A percentile compares a stretch with the other conserved stretches of the same genome.
These are phyloP conservation scores for Metschnikowia gelsemii DNA, from an alignment of 805 yeast species.

Conservation along the genomic window DNA sequence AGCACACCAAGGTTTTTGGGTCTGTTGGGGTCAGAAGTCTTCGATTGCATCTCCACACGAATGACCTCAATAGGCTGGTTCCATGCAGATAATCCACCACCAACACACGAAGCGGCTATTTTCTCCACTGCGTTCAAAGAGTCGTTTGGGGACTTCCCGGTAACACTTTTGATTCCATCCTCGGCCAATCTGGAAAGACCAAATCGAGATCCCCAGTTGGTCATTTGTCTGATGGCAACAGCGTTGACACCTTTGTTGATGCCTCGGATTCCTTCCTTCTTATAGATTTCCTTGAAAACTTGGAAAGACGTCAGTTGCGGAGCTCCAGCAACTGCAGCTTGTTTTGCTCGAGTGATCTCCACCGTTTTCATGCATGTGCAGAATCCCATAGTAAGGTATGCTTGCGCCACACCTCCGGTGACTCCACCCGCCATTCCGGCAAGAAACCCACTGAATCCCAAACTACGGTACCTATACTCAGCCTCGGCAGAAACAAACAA, in stretches of 20 bases:
- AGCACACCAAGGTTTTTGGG: constrained; percentile 85
- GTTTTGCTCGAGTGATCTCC: constrained; percentile 90
- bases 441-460: constrained; percentile 66
- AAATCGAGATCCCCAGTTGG: constrained; percentile 98
- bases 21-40: constrained; percentile 90
- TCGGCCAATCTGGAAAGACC: constrained; percentile 92
- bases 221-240: constrained; percentile 97
- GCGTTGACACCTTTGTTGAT: constrained; percentile 98
- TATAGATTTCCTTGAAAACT: constrained; percentile 82
- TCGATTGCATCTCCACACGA: constrained; percentile 97
- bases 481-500: constrained; percentile 91
- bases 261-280: constrained; percentile 87
- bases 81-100: constrained; percentile 99
- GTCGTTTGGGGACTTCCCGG: constrained; percentile 57
- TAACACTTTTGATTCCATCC: constrained; percentile 65
- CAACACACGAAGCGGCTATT: constrained; percentile 79
- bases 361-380: constrained; percentile 99
- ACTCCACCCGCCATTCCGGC: constrained; percentile 96
- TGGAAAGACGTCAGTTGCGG: constrained; percentile 69
- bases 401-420: constrained; percentile 94
- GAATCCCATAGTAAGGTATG: constrained; percentile 95
- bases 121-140: constrained; percentile 76
- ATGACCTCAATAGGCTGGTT: constrained; percentile 98
- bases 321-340: constrained; percentile 60
- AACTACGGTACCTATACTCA: constrained; percentile 66